Evolutionary conservation across 441 rosid genomes (phyloP).

Genomic region (Corymbia calophylla): DNA sequence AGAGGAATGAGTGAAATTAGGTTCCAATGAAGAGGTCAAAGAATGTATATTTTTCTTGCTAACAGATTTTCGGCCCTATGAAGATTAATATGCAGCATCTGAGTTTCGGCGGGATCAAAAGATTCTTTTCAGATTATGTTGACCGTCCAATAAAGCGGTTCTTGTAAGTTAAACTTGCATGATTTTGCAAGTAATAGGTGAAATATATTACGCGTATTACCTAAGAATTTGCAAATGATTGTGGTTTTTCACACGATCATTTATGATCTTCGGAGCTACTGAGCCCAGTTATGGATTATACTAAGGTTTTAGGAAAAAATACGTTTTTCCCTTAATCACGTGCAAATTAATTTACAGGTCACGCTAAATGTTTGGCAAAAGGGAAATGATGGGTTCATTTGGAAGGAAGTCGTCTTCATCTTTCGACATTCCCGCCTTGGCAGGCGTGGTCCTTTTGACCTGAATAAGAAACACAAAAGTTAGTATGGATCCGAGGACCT

Average conservation of each 20-base stretch:
- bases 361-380: not conserved
- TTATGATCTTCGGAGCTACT: not conserved
- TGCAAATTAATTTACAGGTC: not conserved
- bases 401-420: not conserved
- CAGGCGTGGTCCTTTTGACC: not conserved
- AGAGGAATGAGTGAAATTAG: not conserved
- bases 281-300: not conserved
- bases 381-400: not conserved
- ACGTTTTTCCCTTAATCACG: not conserved
- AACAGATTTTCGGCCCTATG: not conserved
- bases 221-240: not conserved
- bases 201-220: not conserved
- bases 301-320: not conserved
- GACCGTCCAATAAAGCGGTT: not conserved
- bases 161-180: not conserved
- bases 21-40: not conserved
- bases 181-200: not conserved
- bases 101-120: not conserved
- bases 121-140: not conserved
- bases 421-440: not conserved
- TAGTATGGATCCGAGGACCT: not conserved
- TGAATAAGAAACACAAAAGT: not conserved
- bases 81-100: not conserved
- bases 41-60: not conserved
- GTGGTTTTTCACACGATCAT: not conserved